These are phyloP conservation scores for Annulohypoxylon stygium DNA, from an alignment of 495 filamentous ascomycete genomes.

Conservation along the genomic window DNA sequence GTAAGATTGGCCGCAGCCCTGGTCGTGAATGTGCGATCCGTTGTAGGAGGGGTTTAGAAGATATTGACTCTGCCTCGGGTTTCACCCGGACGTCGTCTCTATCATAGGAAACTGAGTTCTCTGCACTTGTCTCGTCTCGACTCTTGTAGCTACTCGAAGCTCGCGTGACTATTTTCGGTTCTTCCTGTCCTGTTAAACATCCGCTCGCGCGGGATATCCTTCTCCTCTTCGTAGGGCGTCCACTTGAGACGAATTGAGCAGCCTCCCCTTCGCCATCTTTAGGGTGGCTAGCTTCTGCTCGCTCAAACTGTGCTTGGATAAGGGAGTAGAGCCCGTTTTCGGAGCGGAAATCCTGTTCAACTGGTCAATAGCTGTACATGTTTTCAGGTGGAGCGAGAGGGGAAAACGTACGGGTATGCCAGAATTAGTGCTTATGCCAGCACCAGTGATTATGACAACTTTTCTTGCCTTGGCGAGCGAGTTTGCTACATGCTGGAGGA, in stretches of 20 bases:
- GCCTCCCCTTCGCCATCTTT: constrained; percentile 35
- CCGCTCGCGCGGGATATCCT: constrained; percentile 46
- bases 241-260: constrained; percentile 48
- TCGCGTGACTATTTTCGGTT: background rate
- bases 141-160: background rate
- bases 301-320: constrained; percentile 74
- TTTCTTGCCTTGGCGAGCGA: constrained; percentile 70
- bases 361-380: constrained; percentile 44
- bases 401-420: constrained; percentile 72
- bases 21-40: constrained; percentile 44
- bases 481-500: constrained; percentile 73
- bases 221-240: constrained; percentile 61
- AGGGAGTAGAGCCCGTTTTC: constrained; percentile 76
- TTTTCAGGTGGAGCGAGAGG: constrained; percentile 1
- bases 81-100: constrained; percentile 1
- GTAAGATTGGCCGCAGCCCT: constrained; percentile 37
- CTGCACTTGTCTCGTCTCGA: background rate
- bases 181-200: background rate
- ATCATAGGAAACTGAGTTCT: background rate
- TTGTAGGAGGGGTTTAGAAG: constrained; percentile 8
- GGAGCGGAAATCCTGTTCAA: constrained; percentile 74
- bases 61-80: background rate
- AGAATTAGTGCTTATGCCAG: constrained; percentile 79
- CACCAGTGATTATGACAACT: constrained; percentile 75
- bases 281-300: constrained; percentile 48